A percentile compares a stretch with the other conserved stretches of the same genome.
phyloP scores from a whole-genome alignment of 2,329 filamentous ascomycete species.

The Cladosporium sp. region DNA sequence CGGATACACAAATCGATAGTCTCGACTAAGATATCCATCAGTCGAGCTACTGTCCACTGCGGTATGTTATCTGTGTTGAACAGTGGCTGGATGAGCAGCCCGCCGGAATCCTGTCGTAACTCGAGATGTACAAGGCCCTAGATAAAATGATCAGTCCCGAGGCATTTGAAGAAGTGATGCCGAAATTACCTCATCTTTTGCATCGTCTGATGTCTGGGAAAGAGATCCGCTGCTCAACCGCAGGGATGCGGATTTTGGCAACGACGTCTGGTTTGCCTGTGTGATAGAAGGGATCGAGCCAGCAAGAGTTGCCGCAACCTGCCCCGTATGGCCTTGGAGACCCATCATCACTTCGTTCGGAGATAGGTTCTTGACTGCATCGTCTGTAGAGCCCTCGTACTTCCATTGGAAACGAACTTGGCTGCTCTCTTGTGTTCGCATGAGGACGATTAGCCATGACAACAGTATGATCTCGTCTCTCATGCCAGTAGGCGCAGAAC shows the following conservation, averaged over 20 bases:
- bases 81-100: constrained; percentile 9
- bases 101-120: not conserved
- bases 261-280: constrained; percentile 14
- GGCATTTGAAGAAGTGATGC: not conserved
- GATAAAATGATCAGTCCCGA: not conserved
- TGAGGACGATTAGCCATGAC: constrained; percentile 43
- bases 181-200: constrained; percentile 7
- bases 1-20: constrained; percentile 10
- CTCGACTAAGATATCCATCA: constrained; percentile 14
- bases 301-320: constrained; percentile 27
- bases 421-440: constrained; percentile 39
- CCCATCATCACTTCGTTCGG: constrained; percentile 32
- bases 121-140: constrained; percentile 2
- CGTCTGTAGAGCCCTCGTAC: constrained; percentile 22
- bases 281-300: constrained; percentile 13
- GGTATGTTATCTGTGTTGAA: constrained; percentile 12
- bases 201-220: not conserved
- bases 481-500: constrained; percentile 30
- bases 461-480: constrained; percentile 40
- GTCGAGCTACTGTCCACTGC: constrained; percentile 12
- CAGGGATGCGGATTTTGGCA: constrained; percentile 1
- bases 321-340: constrained; percentile 29
- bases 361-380: constrained; percentile 21
- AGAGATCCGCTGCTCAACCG: constrained; percentile 12
- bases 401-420: constrained; percentile 38